phyloP scores from a whole-genome alignment of 495 filamentous ascomycete species.

The Amniculicola lignicola region DNA sequence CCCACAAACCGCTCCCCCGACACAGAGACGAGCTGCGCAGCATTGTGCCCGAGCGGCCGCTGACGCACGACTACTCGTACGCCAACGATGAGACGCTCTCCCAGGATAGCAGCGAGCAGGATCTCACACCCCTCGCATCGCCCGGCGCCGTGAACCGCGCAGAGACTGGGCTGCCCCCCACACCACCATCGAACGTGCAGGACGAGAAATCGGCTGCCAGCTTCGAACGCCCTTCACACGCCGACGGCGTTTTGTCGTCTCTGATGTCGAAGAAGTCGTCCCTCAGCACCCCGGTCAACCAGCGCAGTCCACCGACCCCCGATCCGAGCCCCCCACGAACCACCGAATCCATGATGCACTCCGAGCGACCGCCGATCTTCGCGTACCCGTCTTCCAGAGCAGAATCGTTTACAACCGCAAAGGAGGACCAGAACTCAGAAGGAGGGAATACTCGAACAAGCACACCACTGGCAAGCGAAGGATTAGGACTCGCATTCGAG shows the following conservation, averaged over 20 bases:
- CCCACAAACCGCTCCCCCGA: constrained; percentile 20
- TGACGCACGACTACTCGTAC: constrained; percentile 8
- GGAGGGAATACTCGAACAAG: constrained; percentile 27
- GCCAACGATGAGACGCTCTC: constrained; percentile 22
- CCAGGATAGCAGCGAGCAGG: constrained; percentile 4
- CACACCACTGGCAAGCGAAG: constrained; percentile 27
- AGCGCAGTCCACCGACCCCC: constrained; percentile 41
- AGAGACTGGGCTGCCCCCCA: constrained; percentile 31
- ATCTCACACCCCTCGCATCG: constrained; percentile 15
- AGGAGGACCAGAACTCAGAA: constrained; percentile 35
- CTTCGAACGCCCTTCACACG: constrained; percentile 27
- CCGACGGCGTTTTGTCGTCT: constrained; percentile 24
- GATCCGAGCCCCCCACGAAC: constrained; percentile 41
- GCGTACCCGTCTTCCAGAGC: constrained; percentile 38
- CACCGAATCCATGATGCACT: constrained; percentile 24
- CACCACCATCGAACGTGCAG: constrained; percentile 29
- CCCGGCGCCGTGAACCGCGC: constrained; percentile 16
- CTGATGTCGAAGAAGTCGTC: constrained; percentile 33
- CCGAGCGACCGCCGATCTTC: constrained; percentile 20
- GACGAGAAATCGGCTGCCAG: constrained; percentile 7
- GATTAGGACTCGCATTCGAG: constrained; percentile 29
- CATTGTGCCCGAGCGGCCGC: constrained; percentile 9
- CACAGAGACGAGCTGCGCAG: constrained; percentile 17
- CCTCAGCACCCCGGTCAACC: constrained; percentile 35
- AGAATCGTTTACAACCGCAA: constrained; percentile 42